A percentile compares a stretch with the other conserved stretches of the same genome.
Evolutionary conservation across 768 basidiomycete genomes (phyloP).

Genomic region (Leccinum variicolor): DNA sequence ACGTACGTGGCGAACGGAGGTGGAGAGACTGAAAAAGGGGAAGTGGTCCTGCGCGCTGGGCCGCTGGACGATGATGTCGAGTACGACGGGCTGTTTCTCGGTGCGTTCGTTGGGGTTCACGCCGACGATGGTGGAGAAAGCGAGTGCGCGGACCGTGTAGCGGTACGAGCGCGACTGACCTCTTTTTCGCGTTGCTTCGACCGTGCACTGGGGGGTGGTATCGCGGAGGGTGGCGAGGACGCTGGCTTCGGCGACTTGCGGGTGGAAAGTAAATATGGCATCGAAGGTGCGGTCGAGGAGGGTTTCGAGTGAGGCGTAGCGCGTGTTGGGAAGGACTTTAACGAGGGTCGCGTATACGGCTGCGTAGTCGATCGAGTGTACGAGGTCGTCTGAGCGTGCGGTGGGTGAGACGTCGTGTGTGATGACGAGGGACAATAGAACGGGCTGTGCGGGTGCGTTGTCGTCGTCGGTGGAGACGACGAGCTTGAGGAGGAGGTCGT

Average conservation of each 20-base stretch:
- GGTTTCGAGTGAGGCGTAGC: slow-evolving; percentile 44
- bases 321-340: slow-evolving; percentile 18
- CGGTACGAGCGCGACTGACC: slow-evolving; percentile 14
- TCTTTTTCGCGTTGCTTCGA: slow-evolving; percentile 36
- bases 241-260: slow-evolving; percentile 34
- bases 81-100: slow-evolving; percentile 57
- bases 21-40: slow-evolving; percentile 23
- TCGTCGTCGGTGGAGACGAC: slow-evolving; percentile 27
- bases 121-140: slow-evolving; percentile 59
- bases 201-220: slow-evolving; percentile 42
- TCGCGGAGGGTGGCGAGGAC: slow-evolving; percentile 48
- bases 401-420: slow-evolving; percentile 47
- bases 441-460: slow-evolving; percentile 47
- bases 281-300: slow-evolving; percentile 42
- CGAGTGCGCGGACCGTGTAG: slow-evolving; percentile 37
- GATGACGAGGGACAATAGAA: slow-evolving; percentile 51
- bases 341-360: slow-evolving; percentile 31
- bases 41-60: background rate
- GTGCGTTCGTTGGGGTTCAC: slow-evolving; percentile 63
- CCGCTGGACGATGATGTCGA: slow-evolving; percentile 43
- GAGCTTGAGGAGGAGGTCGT: slow-evolving; percentile 44
- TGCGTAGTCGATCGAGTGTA: slow-evolving; percentile 64
- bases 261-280: slow-evolving; percentile 35
- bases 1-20: slow-evolving; percentile 30
- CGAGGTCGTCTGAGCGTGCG: slow-evolving; percentile 51